A percentile compares a stretch with the other conserved stretches of the same genome.
Conservation (phyloP, 257 asterid species). For the Ajuga chamaepitys region DNA sequence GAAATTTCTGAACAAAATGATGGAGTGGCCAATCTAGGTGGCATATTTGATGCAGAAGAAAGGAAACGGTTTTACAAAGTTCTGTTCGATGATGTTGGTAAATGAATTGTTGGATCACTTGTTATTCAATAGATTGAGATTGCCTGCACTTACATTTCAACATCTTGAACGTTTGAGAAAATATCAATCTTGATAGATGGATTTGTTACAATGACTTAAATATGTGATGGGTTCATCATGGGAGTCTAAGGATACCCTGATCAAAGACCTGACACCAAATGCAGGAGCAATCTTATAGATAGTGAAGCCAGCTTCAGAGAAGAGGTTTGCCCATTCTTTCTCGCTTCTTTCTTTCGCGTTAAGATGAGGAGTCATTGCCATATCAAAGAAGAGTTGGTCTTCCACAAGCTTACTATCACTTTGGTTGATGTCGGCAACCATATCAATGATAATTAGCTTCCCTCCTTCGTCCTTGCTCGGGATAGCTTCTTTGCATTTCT, state of each 20-base stretch:
- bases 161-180: too few relatives aligned
- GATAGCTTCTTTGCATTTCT: conserved; percentile 30
- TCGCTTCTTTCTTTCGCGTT: conserved; percentile 30
- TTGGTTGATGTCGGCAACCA: conserved; percentile 11
- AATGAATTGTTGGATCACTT: too few relatives aligned
- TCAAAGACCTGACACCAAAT: conserved; percentile 29
- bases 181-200: background rate
- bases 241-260: conserved; percentile 23
- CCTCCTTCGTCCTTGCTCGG: background rate
- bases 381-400: conserved; percentile 11
- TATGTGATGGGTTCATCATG: background rate
- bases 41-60: too few relatives aligned
- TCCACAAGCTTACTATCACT: background rate
- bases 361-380: conserved; percentile 18
- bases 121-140: too few relatives aligned
- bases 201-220: background rate
- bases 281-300: conserved; percentile 23
- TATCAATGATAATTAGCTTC: conserved; percentile 30
- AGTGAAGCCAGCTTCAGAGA: conserved; percentile 25
- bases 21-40: too few relatives aligned
- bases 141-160: too few relatives aligned
- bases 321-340: conserved; percentile 33
- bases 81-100: conserved; percentile 55
- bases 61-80: conserved; percentile 71
- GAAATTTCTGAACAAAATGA: too few relatives aligned